A percentile compares a stretch with the other conserved stretches of the same genome.
phyloP scores from a whole-genome alignment of 768 basidiomycete genomes.

The Lactarius trivialis region DNA sequence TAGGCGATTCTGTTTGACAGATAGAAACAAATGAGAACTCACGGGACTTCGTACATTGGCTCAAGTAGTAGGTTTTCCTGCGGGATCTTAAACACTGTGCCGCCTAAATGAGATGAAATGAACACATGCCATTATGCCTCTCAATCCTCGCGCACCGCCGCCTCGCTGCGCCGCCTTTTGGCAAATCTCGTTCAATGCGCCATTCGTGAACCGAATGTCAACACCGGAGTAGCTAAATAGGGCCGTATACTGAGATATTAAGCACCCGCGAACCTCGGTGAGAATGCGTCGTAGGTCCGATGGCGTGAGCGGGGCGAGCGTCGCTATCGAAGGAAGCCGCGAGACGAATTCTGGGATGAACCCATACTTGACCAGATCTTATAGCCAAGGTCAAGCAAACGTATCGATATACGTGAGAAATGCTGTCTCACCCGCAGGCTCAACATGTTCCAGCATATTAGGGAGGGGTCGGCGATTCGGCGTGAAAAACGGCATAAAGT shows the following conservation, averaged over 20 bases:
- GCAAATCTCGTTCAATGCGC: conserved; percentile 78
- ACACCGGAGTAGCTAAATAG: conserved; percentile 79
- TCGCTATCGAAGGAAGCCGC: conserved; percentile 86
- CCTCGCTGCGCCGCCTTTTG: conserved; percentile 70
- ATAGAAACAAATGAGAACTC: conserved; percentile 33
- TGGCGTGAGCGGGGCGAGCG: conserved; percentile 71
- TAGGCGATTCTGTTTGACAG: neutral
- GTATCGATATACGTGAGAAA: neutral
- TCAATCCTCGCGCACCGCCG: conserved; percentile 83
- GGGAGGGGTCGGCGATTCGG: conserved; percentile 52
- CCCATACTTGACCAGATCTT: conserved; percentile 84
- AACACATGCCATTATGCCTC: conserved; percentile 72
- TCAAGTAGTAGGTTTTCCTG: conserved; percentile 80
- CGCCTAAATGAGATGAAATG: neutral
- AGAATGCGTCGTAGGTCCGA: conserved; percentile 84
- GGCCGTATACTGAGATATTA: conserved; percentile 84
- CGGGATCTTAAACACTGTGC: no score
- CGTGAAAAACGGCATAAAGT: conserved; percentile 66
- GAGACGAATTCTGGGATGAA: conserved; percentile 96
- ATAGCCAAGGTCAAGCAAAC: neutral
- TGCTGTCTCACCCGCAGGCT: conserved; percentile 52
- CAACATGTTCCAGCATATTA: conserved; percentile 60
- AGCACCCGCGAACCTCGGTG: conserved; percentile 85
- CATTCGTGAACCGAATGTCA: conserved; percentile 80
- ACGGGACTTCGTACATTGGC: conserved; percentile 91